Percentiles rank a stretch among this genome's conserved stretches.
Evolutionary conservation across 1,284 basidiomycete genomes (phyloP).

Genomic region (Volvariella volvacea): DNA sequence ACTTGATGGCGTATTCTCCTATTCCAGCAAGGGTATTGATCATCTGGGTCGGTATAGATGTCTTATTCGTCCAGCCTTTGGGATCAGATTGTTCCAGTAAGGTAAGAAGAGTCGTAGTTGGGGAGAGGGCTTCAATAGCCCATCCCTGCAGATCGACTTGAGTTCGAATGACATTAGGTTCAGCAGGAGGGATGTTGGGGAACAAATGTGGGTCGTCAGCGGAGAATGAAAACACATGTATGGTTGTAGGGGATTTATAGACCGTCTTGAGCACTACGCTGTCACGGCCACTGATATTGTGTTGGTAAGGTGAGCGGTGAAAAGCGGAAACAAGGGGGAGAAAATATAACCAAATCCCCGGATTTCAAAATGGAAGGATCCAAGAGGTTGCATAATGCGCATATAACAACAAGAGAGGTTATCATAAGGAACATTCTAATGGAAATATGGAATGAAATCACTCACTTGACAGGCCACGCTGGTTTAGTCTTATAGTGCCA

Average conservation of each 20-base stretch:
- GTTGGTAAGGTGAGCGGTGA: background rate
- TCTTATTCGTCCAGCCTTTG: conserved; percentile 96
- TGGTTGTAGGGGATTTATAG: conserved; percentile 93
- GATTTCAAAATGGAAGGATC: conserved; percentile 7
- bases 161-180: conserved; percentile 80
- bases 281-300: conserved; percentile 77
- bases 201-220: conserved; percentile 86
- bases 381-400: conserved; percentile 5
- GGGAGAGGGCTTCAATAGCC: conserved; percentile 94
- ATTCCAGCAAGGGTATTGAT: conserved; percentile 81
- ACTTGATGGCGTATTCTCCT: conserved; percentile 93
- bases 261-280: conserved; percentile 89
- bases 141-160: conserved; percentile 96
- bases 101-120: conserved; percentile 91
- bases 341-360: background rate
- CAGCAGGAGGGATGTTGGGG: conserved; percentile 66
- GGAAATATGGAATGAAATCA: conserved; percentile 10
- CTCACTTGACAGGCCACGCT: conserved; percentile 88
- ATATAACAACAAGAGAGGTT: too few species aligned
- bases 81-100: conserved; percentile 96
- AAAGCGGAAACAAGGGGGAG: background rate
- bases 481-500: conserved; percentile 89
- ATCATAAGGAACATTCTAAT: too few species aligned
- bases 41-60: conserved; percentile 90
- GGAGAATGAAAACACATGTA: conserved; percentile 96